These are phyloP conservation scores for Craspedostauros australis DNA, from an alignment of 108 stramenopile genomes.

Conservation along the genomic window DNA sequence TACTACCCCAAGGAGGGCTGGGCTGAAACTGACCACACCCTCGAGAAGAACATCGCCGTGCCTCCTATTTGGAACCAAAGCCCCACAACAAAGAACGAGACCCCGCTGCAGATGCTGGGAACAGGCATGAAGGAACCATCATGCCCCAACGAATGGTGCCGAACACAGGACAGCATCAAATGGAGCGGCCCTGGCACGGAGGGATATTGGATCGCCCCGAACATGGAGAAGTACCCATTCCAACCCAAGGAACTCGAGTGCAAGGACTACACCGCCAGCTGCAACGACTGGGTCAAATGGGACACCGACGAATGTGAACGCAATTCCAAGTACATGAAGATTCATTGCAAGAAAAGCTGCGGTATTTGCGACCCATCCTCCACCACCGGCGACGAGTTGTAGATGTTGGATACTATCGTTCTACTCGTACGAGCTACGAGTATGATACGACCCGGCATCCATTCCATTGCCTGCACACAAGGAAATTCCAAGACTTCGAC, in stretches of 20 bases:
- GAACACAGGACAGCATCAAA: constrained; percentile 37
- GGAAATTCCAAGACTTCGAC: too few relatives aligned
- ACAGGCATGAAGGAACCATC: constrained; percentile 62
- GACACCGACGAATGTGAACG: constrained; percentile 16
- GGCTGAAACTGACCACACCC: constrained; percentile 24
- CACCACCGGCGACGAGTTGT: too few relatives aligned
- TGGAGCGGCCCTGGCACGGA: constrained; percentile 63
- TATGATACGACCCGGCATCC: too few relatives aligned
- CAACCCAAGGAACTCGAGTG: constrained; percentile 6
- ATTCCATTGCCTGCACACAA: too few relatives aligned
- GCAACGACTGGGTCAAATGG: constrained; percentile 3
- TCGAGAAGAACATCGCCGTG: constrained; percentile 62
- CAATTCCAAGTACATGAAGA: constrained; percentile 9
- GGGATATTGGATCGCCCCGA: constrained; percentile 34
- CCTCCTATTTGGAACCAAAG: constrained; percentile 41
- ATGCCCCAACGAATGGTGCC: constrained; percentile 70
- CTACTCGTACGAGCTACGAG: too few relatives aligned
- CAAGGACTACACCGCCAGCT: constrained; percentile 5
- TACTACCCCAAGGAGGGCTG: constrained; percentile 62
- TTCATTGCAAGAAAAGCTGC: constrained; percentile 15
- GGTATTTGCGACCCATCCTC: too few relatives aligned
- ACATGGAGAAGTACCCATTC: constrained; percentile 21
- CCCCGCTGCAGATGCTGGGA: constrained; percentile 38
- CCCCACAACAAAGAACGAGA: constrained; percentile 12
- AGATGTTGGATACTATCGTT: too few relatives aligned